Percentiles rank a stretch among this genome's conserved stretches.
These are phyloP conservation scores for Phialophora chinensis DNA, from an alignment of 2,329 filamentous ascomycete genomes.

Conservation along the genomic window DNA sequence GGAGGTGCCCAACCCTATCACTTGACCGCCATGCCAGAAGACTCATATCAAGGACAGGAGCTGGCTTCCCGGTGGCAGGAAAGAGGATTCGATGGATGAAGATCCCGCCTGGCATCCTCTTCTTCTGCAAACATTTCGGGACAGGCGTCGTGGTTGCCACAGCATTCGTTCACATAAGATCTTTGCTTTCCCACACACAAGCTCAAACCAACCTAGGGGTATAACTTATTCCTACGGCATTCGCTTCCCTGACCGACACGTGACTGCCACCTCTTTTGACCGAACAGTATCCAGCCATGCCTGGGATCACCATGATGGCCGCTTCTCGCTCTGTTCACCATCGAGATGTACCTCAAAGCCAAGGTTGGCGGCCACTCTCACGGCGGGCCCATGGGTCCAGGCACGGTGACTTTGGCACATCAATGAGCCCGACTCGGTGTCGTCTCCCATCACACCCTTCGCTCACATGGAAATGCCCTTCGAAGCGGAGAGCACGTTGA, in stretches of 20 bases:
- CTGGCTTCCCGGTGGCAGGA: conserved; percentile 52
- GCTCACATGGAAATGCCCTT: background rate
- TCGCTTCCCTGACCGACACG: conserved; percentile 54
- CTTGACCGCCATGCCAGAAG: conserved; percentile 32
- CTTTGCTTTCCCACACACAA: background rate
- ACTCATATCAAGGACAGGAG: conserved; percentile 15
- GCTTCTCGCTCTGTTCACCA: conserved; percentile 54
- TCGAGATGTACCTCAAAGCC: conserved; percentile 35
- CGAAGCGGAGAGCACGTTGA: background rate
- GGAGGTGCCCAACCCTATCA: background rate
- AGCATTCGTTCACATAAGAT: conserved; percentile 59
- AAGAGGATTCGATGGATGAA: conserved; percentile 46
- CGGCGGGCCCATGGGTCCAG: conserved; percentile 33
- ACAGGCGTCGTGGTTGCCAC: conserved; percentile 76
- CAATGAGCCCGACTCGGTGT: background rate
- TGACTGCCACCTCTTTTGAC: conserved; percentile 66
- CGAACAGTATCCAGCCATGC: conserved; percentile 65
- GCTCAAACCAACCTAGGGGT: background rate
- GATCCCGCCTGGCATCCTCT: conserved; percentile 51
- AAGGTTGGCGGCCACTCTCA: conserved; percentile 38
- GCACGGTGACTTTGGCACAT: background rate
- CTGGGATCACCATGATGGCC: conserved; percentile 71
- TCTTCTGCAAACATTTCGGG: conserved; percentile 60
- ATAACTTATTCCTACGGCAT: conserved; percentile 68
- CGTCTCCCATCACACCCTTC: background rate